phyloP scores from a whole-genome alignment of 768 basidiomycete species.

The Holtermannia corniformis region DNA sequence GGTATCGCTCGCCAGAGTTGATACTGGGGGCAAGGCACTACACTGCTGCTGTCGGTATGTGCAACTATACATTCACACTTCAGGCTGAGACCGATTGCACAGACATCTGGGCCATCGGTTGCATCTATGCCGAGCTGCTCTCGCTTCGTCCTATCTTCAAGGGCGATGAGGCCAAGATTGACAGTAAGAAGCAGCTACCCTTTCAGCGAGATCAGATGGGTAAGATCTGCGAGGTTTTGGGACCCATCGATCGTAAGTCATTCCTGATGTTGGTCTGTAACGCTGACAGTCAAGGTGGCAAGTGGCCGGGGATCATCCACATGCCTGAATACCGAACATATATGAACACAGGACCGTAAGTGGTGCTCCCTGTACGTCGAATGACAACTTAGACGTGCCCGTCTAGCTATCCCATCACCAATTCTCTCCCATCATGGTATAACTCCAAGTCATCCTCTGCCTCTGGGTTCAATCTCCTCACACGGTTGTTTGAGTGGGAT shows the following conservation, averaged over 20 bases:
- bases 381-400: no score
- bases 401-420: constrained; percentile 52
- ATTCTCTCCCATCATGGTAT: constrained; percentile 61
- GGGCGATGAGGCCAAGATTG: constrained; percentile 95
- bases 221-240: constrained; percentile 92
- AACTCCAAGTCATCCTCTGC: constrained; percentile 29
- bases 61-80: neutral
- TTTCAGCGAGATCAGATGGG: constrained; percentile 92
- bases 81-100: neutral
- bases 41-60: constrained; percentile 67
- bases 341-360: constrained; percentile 22
- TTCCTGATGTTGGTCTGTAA: neutral
- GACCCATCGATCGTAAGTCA: constrained; percentile 68
- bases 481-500: constrained; percentile 77
- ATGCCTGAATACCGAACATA: constrained; percentile 69
- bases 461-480: constrained; percentile 72
- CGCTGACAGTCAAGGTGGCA: constrained; percentile 52
- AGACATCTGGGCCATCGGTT: constrained; percentile 96
- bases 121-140: constrained; percentile 91
- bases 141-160: constrained; percentile 95
- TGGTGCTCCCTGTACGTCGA: neutral
- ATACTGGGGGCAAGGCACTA: constrained; percentile 96
- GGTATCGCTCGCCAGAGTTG: constrained; percentile 96
- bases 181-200: constrained; percentile 82
- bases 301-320: constrained; percentile 75